Evolutionary conservation across 768 basidiomycete species (phyloP), one percentile per base, ranked within the genome.

Genomic region (Pleurotus tuber-regium): DNA sequence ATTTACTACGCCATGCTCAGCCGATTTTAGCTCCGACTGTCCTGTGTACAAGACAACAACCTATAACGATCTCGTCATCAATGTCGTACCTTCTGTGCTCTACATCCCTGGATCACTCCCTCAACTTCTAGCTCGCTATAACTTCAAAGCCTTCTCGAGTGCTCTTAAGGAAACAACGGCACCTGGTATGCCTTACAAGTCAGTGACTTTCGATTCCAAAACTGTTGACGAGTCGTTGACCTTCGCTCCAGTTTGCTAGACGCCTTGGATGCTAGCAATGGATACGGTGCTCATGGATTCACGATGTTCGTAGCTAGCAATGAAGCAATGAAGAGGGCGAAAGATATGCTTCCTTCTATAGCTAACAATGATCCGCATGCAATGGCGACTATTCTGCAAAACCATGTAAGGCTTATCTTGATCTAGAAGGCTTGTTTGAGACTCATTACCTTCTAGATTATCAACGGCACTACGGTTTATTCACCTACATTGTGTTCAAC

Each of bases 381-480:
- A 8, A 54, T 80, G 44, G 42, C 52, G 6, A 64, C 64, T 28
- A 56, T 83, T 29, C 57, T 81, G 19, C 57, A 60, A 39, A 83
- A 83, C 64, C 83, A 82, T 55, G 75, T 80, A 14, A 30, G 72
- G 58, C n/a, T 11, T 30, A 16, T 39, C 23, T 21, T 11, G 40
- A 1, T 29, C 14, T 21, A 11, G 2, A n/a, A 8, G 30, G 14
- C 14, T 8, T 31, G 30, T 5, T 23, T 7, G 26, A 11, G 25
- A 5, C 41, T 21, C 6, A 42, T 21, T 2, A 19, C 23, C 18
- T 1, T 19, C 10, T 30, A 76, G 76, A 47, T 77, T 55, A 76
- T 84, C 55, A 82, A 82, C 63, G 82, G 77, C 30, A 69, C 79
- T 9, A 69, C 79, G 1, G 65, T 76, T 19, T 84, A 84, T 67